Evolutionary conservation across 2,329 filamentous ascomycete genomes (phyloP), one percentile per base, ranked within the genome.

Genomic region (Cladosporium sp.): DNA sequence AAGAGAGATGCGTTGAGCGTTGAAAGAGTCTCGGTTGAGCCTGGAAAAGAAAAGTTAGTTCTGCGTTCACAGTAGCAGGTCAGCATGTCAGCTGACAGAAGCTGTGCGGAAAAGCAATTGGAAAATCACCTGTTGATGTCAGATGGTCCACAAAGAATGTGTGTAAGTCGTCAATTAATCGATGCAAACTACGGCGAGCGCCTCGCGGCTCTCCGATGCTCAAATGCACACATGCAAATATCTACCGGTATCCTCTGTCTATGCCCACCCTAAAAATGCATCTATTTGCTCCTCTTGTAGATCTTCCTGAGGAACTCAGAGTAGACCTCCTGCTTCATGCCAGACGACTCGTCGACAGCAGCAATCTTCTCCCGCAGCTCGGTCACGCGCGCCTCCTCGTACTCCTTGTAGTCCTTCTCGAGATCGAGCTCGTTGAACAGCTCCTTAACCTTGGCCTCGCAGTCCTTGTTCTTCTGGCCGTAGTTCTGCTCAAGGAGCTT

Each of bases 241-340:
- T 32, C 49, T 56, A 66, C 18, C 59, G 59, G 39, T 23, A 49
- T 53, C 30, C 54, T 26, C 46, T 36, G 28, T 28, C 11, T 36
- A 48, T 6, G 8, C 53, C 43, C 51, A 10, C 10, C 16, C 14
- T 16, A n/a, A 14, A 54, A 2, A 30, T 28, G 28, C 49, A 62
- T 79, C 78, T 91, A 98, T 82, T 97, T 98, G 86, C 88, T 95
- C 76, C 95, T 87, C 88, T 97, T 97, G 87, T 98, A 98, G 77
- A 99, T 98, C 87, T 99, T 99, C 79, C 85, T 84, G 70, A 99
- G 83, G 85, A 98, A 99, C 53, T 87, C 86, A 73, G 96, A 90
- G 72, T 98, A 97, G 48, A 98, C 87, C 66, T 85, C 86, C 86
- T 92, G 95, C 86, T 96, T 97, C 75, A 99, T 81, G 18, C 95